phyloP scores from a whole-genome alignment of 192 early-diverging fungal species.

The Cetraspora pellucida region DNA sequence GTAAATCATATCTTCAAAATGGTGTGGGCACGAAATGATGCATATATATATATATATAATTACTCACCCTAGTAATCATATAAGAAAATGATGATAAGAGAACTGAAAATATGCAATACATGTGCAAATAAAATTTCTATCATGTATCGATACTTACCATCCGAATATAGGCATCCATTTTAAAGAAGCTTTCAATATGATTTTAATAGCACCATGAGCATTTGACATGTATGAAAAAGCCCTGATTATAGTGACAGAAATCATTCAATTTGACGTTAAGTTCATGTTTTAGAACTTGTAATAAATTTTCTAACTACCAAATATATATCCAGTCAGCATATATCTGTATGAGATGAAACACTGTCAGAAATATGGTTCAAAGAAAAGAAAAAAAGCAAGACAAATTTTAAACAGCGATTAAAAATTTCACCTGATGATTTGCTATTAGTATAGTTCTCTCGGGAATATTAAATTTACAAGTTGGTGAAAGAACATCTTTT shows the following conservation, averaged over 20 bases:
- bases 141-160: conserved; percentile 45
- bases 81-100: background rate
- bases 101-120: background rate
- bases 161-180: conserved; percentile 88
- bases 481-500: conserved; percentile 34
- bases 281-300: background rate
- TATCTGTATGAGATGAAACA: conserved; percentile 43
- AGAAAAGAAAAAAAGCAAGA: background rate
- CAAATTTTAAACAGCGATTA: background rate
- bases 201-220: conserved; percentile 84
- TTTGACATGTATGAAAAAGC: conserved; percentile 62
- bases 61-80: background rate
- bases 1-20: too few relatives aligned
- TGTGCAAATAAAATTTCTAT: background rate
- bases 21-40: too few relatives aligned
- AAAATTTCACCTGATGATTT: conserved; percentile 58
- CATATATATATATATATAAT: too few relatives aligned
- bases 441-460: conserved; percentile 51
- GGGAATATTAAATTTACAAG: conserved; percentile 47
- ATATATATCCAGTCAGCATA: conserved; percentile 74
- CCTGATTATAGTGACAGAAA: conserved; percentile 27
- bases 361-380: background rate
- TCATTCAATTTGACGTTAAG: background rate
- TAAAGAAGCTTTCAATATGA: conserved; percentile 85
- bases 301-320: conserved; percentile 38